Percentiles rank a stretch among this genome's conserved stretches.
phyloP scores from a whole-genome alignment of 1,284 basidiomycete genomes.

The Porodaedalea pini region DNA sequence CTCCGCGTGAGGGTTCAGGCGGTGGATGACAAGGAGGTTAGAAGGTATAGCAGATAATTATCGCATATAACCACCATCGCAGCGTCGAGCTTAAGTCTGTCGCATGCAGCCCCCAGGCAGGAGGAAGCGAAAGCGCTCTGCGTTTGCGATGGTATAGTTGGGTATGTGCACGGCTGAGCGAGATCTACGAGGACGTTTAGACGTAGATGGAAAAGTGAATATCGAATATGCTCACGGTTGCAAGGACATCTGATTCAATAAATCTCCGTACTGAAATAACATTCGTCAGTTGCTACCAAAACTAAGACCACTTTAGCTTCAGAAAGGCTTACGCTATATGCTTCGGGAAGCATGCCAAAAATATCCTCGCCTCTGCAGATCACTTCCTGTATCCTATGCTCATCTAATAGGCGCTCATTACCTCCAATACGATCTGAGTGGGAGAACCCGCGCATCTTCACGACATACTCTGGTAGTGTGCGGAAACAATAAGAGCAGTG shows the following conservation, averaged over 20 bases:
- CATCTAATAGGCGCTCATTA: slow-evolving; percentile 48
- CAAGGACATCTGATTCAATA: slow-evolving; percentile 47
- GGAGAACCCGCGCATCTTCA: slow-evolving; percentile 44
- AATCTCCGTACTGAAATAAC: slow-evolving; percentile 43
- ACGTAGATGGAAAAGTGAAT: not conserved
- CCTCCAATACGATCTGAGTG: slow-evolving; percentile 60
- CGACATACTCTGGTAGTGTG: slow-evolving; percentile 33
- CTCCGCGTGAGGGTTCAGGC: too few relatives aligned
- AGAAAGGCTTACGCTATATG: slow-evolving; percentile 40
- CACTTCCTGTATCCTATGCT: slow-evolving; percentile 51
- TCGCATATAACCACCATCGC: too few relatives aligned
- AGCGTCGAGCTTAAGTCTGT: slow-evolving; percentile 1
- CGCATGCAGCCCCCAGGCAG: slow-evolving; percentile 54
- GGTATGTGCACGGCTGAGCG: slow-evolving; percentile 52
- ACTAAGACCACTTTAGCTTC: slow-evolving; percentile 14
- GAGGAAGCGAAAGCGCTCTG: slow-evolving; percentile 50
- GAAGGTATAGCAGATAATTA: too few relatives aligned
- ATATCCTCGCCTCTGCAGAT: slow-evolving; percentile 63
- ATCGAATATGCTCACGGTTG: slow-evolving; percentile 40
- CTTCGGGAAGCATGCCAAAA: slow-evolving; percentile 66
- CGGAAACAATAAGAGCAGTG: slow-evolving; percentile 66
- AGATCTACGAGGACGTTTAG: slow-evolving; percentile 31
- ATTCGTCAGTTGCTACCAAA: slow-evolving; percentile 15
- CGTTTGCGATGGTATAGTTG: slow-evolving; percentile 47
- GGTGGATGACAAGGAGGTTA: too few relatives aligned